phyloP scores from a whole-genome alignment of 306 rosid genomes.

The Cucurbita argyrosperma region DNA sequence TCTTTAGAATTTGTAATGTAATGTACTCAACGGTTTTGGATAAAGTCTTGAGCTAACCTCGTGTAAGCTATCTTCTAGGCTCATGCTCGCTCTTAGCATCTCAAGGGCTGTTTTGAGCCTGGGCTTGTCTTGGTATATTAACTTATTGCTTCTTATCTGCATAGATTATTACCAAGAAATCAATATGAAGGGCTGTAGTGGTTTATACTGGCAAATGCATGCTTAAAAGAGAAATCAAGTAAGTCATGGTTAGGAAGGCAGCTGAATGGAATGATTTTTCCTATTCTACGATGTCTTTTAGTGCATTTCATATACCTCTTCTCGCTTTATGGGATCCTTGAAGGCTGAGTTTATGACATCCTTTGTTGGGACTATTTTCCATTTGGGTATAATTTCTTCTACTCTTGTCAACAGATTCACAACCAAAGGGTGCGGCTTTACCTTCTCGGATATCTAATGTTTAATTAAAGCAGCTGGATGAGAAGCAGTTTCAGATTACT shows the following conservation, averaged over 20 bases:
- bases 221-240: neutral
- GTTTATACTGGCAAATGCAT: neutral
- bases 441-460: constrained; percentile 69
- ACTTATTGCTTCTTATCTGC: constrained; percentile 65
- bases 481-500: too few species aligned
- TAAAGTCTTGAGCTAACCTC: constrained; percentile 23
- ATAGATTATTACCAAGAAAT: too few species aligned
- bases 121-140: constrained; percentile 79
- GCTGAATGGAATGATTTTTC: neutral
- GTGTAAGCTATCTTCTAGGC: constrained; percentile 37
- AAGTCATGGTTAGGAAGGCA: neutral
- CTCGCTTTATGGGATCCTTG: constrained; percentile 55
- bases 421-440: constrained; percentile 60
- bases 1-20: neutral
- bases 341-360: constrained; percentile 62
- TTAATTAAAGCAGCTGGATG: neutral
- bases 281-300: neutral
- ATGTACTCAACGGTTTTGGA: neutral
- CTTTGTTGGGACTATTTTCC: constrained; percentile 79
- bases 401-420: constrained; percentile 37
- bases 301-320: constrained; percentile 24
- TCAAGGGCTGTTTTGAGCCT: constrained; percentile 75
- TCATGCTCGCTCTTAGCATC: constrained; percentile 59
- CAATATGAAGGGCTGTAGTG: too few species aligned
- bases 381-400: constrained; percentile 58